Evolutionary conservation across 2,329 filamentous ascomycete genomes (phyloP).

Genomic region (Plenodomus lindquistii): DNA sequence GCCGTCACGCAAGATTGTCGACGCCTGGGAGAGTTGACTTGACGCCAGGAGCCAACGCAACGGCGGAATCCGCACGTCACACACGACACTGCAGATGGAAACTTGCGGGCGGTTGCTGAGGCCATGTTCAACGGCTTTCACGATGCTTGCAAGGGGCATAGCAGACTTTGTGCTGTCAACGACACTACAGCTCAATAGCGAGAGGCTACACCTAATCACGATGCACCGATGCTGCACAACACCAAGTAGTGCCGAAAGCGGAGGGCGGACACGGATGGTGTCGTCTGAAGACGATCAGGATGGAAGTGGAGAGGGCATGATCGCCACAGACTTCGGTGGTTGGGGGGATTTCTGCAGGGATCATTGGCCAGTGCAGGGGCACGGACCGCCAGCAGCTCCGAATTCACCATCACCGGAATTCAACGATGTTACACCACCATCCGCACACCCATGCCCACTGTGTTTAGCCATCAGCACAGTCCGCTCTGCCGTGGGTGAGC

Average conservation of each 20-base stretch:
- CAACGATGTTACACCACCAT: constrained; percentile 41
- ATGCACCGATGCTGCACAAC: constrained; percentile 13
- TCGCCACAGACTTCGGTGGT: constrained; percentile 37
- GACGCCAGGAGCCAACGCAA: constrained; percentile 19
- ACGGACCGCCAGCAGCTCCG: constrained; percentile 22
- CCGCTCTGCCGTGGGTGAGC: constrained; percentile 7
- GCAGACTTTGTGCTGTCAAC: too few species aligned
- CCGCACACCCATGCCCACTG: constrained; percentile 22
- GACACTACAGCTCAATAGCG: constrained; percentile 3
- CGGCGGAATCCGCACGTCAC: constrained; percentile 29
- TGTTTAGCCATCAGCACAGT: constrained; percentile 29
- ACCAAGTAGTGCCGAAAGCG: constrained; percentile 13
- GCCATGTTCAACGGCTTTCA: constrained; percentile 1
- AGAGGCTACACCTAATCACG: neutral
- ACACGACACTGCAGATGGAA: constrained; percentile 18
- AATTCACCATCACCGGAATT: constrained; percentile 32
- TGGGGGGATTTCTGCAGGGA: constrained; percentile 33
- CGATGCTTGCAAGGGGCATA: constrained; percentile 1
- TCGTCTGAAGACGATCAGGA: constrained; percentile 20
- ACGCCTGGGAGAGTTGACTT: constrained; percentile 25
- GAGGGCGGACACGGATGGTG: constrained; percentile 16
- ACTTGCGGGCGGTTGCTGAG: constrained; percentile 3
- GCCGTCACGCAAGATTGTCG: constrained; percentile 24
- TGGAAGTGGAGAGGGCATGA: constrained; percentile 28
- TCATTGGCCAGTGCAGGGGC: constrained; percentile 4